Base-by-base conservation (phyloP, 2,329 filamentous ascomycete genomes). In the Pseudogymnoascus sp. region DNA sequence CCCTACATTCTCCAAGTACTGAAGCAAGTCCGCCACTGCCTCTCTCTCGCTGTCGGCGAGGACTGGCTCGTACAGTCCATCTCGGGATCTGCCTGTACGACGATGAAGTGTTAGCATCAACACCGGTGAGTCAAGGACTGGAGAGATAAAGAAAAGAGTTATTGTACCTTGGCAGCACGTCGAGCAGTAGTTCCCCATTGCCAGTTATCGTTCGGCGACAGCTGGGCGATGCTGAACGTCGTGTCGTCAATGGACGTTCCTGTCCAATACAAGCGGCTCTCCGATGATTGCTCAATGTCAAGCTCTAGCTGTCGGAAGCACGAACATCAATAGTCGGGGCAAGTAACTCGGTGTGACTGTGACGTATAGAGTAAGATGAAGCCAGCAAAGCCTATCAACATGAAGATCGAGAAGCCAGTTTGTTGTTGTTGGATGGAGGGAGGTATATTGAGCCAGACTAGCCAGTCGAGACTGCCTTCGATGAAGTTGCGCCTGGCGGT, bases 11-110 rank as follows among this genome's bases (percentile, higher is more conserved):
- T 99, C 95, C 69, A 99, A 87, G 77, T 96, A 98, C 75, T 93
- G 90, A 16, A 99, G 82, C 65, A 99, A 82, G 76, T 99, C 95
- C 69, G 95, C 93, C 63, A 99, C 95, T 63, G 95, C 95, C 80
- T 98, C 95, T 73, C 95, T 87, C 79, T 99, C 95, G 79, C 90
- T 96, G 75, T 99, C 95, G 72, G 93, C 93, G 67, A 99, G 85
- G 64, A 95, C 90, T 62, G 90, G 89, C 76, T 95, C 90, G 76
- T 93, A 93, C 68, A 92, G 83, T 69, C 87, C 88, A 83, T 93
- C 90, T 77, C 88, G 88, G 77, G 89, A 85, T 79, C 88, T 89
- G 74, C 87, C 90, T 90, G 66, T 64, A 65, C 57, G 31, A 65
- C 63, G 65, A 64, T 72, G 78, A 68, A 78, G 75, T 68, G 63